Percentiles rank a stretch among this genome's conserved stretches.
Evolutionary conservation across 208 protist species (phyloP).

Genomic region (Crithidia thermophila): DNA sequence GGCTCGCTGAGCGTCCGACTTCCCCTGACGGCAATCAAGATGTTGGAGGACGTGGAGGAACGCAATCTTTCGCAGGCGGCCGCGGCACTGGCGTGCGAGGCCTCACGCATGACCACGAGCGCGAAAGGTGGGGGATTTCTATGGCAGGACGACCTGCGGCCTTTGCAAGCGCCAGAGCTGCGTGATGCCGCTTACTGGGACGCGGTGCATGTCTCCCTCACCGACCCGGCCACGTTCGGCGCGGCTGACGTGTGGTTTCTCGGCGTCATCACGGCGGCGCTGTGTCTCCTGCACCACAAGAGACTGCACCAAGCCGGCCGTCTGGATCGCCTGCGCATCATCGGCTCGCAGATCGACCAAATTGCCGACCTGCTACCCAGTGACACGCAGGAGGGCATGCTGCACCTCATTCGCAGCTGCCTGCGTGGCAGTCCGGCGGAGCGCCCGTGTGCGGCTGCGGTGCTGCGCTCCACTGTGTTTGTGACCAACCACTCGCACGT

Average conservation of each 20-base stretch:
- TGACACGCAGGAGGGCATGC: constrained; percentile 3
- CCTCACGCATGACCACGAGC: neutral
- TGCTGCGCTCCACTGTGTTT: constrained; percentile 14
- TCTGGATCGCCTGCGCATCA: constrained; percentile 8
- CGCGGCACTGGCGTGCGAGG: neutral
- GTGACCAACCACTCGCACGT: neutral
- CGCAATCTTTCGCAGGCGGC: neutral
- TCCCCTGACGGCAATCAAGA: constrained; percentile 7
- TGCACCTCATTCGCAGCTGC: constrained; percentile 19
- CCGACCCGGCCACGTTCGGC: neutral
- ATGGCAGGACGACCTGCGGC: neutral
- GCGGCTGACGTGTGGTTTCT: constrained; percentile 24
- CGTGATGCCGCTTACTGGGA: constrained; percentile 2
- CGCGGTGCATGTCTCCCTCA: too few relatives aligned
- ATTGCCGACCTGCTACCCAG: constrained; percentile 2
- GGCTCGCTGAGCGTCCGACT: constrained; percentile 24
- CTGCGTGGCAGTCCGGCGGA: neutral
- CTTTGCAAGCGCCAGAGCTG: constrained; percentile 18
- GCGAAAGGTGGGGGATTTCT: neutral
- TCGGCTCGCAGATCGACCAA: neutral
- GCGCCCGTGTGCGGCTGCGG: constrained; percentile 1
- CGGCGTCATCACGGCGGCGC: constrained; percentile 15
- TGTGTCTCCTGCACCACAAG: constrained; percentile 19
- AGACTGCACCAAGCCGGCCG: neutral
- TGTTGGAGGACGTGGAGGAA: constrained; percentile 4